A percentile compares a stretch with the other conserved stretches of the same genome.
Conservation (phyloP, 2,329 filamentous ascomycete species). For the Fusarium stilboides region DNA sequence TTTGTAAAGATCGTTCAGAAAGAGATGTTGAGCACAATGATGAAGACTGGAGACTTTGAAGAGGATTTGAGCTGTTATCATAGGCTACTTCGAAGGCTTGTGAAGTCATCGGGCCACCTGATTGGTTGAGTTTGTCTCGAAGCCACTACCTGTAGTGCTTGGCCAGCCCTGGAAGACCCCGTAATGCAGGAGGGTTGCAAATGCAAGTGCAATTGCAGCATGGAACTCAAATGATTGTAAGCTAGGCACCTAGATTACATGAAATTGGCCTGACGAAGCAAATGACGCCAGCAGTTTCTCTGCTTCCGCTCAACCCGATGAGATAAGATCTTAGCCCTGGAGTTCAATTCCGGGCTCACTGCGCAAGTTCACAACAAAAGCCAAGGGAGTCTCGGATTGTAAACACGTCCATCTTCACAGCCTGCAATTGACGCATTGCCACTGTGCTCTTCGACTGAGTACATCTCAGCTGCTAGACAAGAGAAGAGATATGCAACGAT, state of each 20-base stretch:
- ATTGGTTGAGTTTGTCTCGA: conserved; percentile 25
- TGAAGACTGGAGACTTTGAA: conserved; percentile 24
- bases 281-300: conserved; percentile 22
- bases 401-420: conserved; percentile 4
- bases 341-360: background rate
- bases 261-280: conserved; percentile 11
- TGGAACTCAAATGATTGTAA: background rate
- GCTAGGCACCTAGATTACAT: conserved; percentile 6
- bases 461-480: background rate
- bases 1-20: conserved; percentile 40
- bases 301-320: conserved; percentile 9
- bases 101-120: conserved; percentile 36
- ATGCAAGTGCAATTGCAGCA: background rate
- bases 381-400: background rate
- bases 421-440: background rate
- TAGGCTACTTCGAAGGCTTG: conserved; percentile 39
- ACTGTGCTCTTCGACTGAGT: background rate
- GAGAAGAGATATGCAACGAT: background rate
- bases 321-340: background rate
- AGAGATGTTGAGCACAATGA: conserved; percentile 37
- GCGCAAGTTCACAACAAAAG: background rate
- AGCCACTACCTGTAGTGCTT: conserved; percentile 16
- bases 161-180: conserved; percentile 4
- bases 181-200: conserved; percentile 13
- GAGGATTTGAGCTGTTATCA: conserved; percentile 35